Percentiles rank a stretch among this genome's conserved stretches.
Conservation (phyloP, 495 filamentous ascomycete species). For the Chaetomium fimeti region DNA sequence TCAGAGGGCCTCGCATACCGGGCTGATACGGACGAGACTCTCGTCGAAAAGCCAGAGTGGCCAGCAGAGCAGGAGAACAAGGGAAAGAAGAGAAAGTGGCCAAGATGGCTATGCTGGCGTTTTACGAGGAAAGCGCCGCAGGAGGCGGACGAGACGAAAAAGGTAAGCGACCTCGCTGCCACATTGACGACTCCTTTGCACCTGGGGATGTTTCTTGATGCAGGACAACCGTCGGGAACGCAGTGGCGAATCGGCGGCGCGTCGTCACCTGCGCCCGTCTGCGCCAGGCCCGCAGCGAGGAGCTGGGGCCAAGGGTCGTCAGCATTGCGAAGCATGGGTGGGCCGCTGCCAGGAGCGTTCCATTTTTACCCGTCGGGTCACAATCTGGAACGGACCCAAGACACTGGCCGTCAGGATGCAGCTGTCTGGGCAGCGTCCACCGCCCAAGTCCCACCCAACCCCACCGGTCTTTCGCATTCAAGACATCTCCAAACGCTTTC, state of each 20-base stretch:
- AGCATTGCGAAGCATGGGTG: constrained; percentile 25
- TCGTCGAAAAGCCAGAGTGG: not conserved
- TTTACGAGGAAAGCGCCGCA: not conserved
- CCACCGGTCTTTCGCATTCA: constrained; percentile 15
- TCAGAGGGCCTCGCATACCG: too few species aligned
- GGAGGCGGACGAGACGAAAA: not conserved
- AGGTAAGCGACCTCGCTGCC: constrained; percentile 2
- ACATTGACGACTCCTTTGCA: not conserved
- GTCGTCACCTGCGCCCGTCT: not conserved
- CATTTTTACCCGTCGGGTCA: constrained; percentile 13
- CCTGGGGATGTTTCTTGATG: not conserved
- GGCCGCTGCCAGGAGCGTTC: constrained; percentile 5
- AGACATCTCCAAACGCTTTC: constrained; percentile 10
- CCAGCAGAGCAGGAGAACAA: not conserved
- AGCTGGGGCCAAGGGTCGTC: constrained; percentile 21
- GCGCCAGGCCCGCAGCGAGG: not conserved
- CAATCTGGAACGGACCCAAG: constrained; percentile 31
- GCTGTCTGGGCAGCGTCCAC: constrained; percentile 7
- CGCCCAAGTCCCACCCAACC: constrained; percentile 25
- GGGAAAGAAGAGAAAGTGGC: not conserved
- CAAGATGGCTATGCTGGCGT: constrained; percentile 6
- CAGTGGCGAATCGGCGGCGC: not conserved
- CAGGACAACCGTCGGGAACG: not conserved
- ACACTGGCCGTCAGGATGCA: constrained; percentile 23
- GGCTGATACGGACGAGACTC: too few species aligned